Evolutionary conservation across 2,329 filamentous ascomycete species (phyloP).

Genomic region (Scorias spongiosa): DNA sequence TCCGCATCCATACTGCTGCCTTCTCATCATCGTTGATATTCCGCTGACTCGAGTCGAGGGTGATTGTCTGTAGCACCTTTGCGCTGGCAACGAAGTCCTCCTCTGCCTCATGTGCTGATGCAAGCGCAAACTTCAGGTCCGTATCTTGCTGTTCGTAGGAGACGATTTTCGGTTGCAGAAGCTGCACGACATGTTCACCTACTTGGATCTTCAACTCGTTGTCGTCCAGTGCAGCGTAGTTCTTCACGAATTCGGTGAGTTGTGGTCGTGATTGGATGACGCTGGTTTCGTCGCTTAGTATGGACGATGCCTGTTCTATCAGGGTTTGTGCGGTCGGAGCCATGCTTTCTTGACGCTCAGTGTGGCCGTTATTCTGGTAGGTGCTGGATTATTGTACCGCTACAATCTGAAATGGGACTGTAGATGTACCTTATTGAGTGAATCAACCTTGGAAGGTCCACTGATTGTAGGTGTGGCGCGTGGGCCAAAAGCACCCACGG

Average conservation of each 20-base stretch:
- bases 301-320: slow-evolving; percentile 21
- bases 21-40: slow-evolving; percentile 69
- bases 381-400: too few species aligned
- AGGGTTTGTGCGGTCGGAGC: neutral
- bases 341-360: neutral
- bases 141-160: slow-evolving; percentile 78
- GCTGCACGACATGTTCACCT: slow-evolving; percentile 51
- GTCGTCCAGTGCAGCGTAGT: slow-evolving; percentile 46
- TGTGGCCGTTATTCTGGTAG: too few species aligned
- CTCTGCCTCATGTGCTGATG: slow-evolving; percentile 65
- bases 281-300: slow-evolving; percentile 55
- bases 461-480: neutral
- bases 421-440: too few species aligned
- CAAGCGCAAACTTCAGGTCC: slow-evolving; percentile 62
- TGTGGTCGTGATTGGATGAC: slow-evolving; percentile 62
- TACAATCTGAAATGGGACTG: too few species aligned
- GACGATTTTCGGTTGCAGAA: slow-evolving; percentile 50
- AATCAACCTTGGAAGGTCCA: neutral
- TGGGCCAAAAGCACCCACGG: neutral
- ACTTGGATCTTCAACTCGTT: slow-evolving; percentile 58
- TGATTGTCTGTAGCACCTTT: slow-evolving; percentile 63
- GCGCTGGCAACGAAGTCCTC: slow-evolving; percentile 73
- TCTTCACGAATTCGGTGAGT: slow-evolving; percentile 49
- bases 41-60: slow-evolving; percentile 77
- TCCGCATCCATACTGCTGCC: slow-evolving; percentile 77